phyloP scores from a whole-genome alignment of 441 rosid genomes.

The Gossypium gossypioides region DNA sequence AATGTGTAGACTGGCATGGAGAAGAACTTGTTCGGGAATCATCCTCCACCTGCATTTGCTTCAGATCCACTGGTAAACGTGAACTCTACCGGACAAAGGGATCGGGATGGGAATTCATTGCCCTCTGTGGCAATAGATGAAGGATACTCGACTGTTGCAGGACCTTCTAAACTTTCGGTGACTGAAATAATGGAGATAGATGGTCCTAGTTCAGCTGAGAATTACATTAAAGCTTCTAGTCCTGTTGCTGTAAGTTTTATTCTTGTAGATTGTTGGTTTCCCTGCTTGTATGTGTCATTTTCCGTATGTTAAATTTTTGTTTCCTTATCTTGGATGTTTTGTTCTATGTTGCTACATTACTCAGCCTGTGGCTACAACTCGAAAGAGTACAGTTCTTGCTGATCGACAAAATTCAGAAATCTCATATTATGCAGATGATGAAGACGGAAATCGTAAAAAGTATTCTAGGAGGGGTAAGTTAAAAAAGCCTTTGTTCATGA shows the following conservation, averaged over 20 bases:
- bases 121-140: constrained; percentile 37
- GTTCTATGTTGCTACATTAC: constrained; percentile 4
- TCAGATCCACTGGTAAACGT: constrained; percentile 45
- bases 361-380: constrained; percentile 77
- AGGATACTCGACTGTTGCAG: constrained; percentile 37
- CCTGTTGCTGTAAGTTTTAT: constrained; percentile 56
- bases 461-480: constrained; percentile 75
- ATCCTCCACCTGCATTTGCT: too few species aligned
- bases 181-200: constrained; percentile 86
- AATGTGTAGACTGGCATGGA: too few species aligned
- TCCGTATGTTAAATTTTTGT: background rate
- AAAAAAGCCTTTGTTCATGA: constrained; percentile 2
- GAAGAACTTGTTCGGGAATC: too few species aligned
- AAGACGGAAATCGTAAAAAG: constrained; percentile 73
- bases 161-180: constrained; percentile 38
- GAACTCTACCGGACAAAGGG: constrained; percentile 24
- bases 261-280: background rate
- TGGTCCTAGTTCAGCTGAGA: constrained; percentile 60
- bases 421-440: constrained; percentile 82
- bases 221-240: constrained; percentile 56
- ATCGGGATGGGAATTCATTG: constrained; percentile 25
- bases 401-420: constrained; percentile 77
- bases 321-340: constrained; percentile 11
- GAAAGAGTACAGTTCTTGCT: constrained; percentile 56
- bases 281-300: constrained; percentile 4